Conservation (phyloP, 1,284 basidiomycete species). For the Mixia osmundae region DNA sequence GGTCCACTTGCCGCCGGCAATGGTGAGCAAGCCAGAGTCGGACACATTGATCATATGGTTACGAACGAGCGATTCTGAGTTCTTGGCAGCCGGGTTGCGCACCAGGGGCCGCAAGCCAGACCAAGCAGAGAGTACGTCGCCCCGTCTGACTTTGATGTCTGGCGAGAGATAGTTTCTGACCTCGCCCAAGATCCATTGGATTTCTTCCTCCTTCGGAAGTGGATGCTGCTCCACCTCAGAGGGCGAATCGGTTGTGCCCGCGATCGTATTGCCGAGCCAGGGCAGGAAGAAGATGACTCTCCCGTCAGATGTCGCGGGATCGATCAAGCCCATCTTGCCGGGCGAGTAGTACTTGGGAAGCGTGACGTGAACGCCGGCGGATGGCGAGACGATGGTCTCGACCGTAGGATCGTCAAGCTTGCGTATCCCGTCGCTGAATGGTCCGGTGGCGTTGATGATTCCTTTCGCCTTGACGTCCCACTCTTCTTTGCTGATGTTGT, state of each 20-base stretch:
- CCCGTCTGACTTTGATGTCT: slow-evolving; percentile 79
- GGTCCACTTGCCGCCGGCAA: slow-evolving; percentile 97
- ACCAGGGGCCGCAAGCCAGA: slow-evolving; percentile 74
- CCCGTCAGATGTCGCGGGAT: slow-evolving; percentile 85
- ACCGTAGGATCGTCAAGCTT: slow-evolving; percentile 61
- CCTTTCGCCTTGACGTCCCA: slow-evolving; percentile 73
- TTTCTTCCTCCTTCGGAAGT: slow-evolving; percentile 71
- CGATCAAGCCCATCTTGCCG: slow-evolving; percentile 79
- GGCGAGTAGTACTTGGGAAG: slow-evolving; percentile 93
- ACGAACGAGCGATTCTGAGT: slow-evolving; percentile 70
- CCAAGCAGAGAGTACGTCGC: slow-evolving; percentile 96
- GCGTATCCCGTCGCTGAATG: slow-evolving; percentile 70
- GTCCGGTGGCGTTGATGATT: slow-evolving; percentile 89
- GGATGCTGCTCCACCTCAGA: slow-evolving; percentile 56
- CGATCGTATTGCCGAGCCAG: slow-evolving; percentile 94
- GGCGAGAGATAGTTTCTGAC: slow-evolving; percentile 65
- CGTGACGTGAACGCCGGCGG: slow-evolving; percentile 85
- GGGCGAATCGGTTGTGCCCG: slow-evolving; percentile 83
- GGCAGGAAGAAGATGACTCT: slow-evolving; percentile 97
- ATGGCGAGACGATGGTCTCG: slow-evolving; percentile 72
- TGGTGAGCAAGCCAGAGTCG: slow-evolving; percentile 63
- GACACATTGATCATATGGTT: slow-evolving; percentile 84
- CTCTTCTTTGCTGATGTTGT: slow-evolving; percentile 59
- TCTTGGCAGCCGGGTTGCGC: slow-evolving; percentile 51
- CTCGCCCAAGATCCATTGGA: slow-evolving; percentile 89